Evolutionary conservation across 1,284 basidiomycete species (phyloP), one percentile per base, ranked within the genome.

Genomic region (Anthracocystis panici-leucophaei): DNA sequence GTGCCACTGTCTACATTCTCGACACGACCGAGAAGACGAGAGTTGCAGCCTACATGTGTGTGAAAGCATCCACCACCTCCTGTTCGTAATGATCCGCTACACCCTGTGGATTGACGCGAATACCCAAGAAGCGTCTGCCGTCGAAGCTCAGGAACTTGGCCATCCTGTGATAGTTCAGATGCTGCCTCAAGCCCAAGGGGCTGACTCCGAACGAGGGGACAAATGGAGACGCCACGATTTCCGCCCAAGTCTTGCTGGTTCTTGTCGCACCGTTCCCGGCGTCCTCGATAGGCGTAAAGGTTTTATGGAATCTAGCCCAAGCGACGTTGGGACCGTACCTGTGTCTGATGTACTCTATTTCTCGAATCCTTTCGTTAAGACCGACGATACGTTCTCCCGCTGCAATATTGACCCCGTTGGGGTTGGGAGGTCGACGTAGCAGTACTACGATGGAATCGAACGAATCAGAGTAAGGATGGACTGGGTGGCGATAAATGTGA

Each of bases 111-210:
- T 45, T 40, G 9, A 65, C 20, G 4, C 52, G 29, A n/a, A 65
- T 46, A 0, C 64, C 57, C 21, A 65, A 11, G 25, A 45, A 20
- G 21, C 35, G 33, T 12, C 10, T 59, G 3, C 64, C 57, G 41
- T 65, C 64, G n/a, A 54, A 10, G 35, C 64, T 65, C 64, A 33
- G 21, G 49, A 65, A 59, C 23, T 59, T 65, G 5, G 46, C 64
- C 46, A 59, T 45, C 41, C 64, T 40, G 20, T 50, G 5, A 1
- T 18, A 10, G 14, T 65, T 46, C 41, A 65, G 23, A 25, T 60
- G 23, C 23, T 59, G 27, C 14, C 64, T 44, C 1, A 65, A 38
- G 40, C 21, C 29, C 0, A 6, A 16, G 14, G 16, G 25, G 1
- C 18, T 31, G 10, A 23, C 27, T 10, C 38, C 42, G 23, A 27